Evolutionary conservation across 129 eudicot species (phyloP), one percentile per base, ranked within the genome.

Genomic region (Flaveria trinervia): DNA sequence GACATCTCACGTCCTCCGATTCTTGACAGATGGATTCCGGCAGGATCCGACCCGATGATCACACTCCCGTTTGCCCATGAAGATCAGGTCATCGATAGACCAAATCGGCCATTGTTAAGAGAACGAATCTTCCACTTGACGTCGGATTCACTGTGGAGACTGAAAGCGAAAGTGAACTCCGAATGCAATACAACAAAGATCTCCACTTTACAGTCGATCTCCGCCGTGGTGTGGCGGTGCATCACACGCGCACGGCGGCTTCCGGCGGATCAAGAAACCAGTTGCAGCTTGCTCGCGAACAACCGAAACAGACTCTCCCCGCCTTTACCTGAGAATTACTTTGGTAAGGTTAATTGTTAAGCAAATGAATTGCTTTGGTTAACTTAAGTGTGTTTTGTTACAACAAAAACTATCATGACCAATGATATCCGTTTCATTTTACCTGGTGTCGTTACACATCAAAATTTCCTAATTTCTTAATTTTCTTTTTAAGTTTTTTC

Each of bases 41-140:
- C 73, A 33, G 85, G 82, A 5, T 59, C 55, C 36, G 86, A 78
- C 45, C 84, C 88, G 5, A 22, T 60, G 2, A 13, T 80, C 46
- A 14, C 52, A 11, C 86, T 85, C 41, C 84, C 89, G 13, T 89
- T 68, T 59, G 68, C 87, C 36, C 72, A 84, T 65, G 80, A 79
- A n/a, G 79, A 86, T 56, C 76, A 89, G 12, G 82, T 86, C 80
- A 84, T 82, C 20, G 69, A 57, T 20, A 81, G 88, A 73, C 71
- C 67, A 2, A 71, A 81, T 18, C 74, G 82, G 1, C 84, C 90
- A 0, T 30, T 49, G 4, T 65, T 86, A 12, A 77, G 88, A 48
- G 86, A 85, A 69, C 76, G 88, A 46, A 71, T 88, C 43, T 88
- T 88, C 76, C 88, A 85, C 41, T 79, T 85, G 74, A 77, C 88